Conservation (phyloP, 2,329 filamentous ascomycete genomes). For the Calycina marina region DNA sequence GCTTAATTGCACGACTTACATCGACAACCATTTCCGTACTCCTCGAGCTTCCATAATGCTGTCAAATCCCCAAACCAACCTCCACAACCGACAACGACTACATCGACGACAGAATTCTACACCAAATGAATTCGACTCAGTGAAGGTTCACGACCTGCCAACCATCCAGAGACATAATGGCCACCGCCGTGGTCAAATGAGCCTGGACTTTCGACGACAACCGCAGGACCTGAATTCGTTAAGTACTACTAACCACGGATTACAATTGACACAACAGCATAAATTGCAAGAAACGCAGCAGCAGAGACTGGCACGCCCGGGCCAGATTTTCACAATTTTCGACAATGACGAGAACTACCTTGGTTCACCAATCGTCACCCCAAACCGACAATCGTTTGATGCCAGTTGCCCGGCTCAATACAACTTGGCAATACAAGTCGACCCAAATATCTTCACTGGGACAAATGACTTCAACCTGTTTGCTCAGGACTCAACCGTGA, state of each 20-base stretch:
- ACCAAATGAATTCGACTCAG: slow-evolving; percentile 61
- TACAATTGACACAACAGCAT: slow-evolving; percentile 49
- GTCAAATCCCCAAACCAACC: slow-evolving; percentile 58
- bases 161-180: slow-evolving; percentile 36
- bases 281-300: slow-evolving; percentile 81
- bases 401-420: slow-evolving; percentile 25
- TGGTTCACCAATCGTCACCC: slow-evolving; percentile 40
- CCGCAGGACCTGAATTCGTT: slow-evolving; percentile 23
- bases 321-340: slow-evolving; percentile 27
- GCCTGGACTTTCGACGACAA: slow-evolving; percentile 56
- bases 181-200: slow-evolving; percentile 73
- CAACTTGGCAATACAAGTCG: slow-evolving; percentile 25
- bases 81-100: slow-evolving; percentile 59
- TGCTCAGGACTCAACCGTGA: slow-evolving; percentile 13
- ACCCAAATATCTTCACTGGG: slow-evolving; percentile 21
- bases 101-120: slow-evolving; percentile 85
- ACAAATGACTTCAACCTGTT: slow-evolving; percentile 21
- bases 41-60: slow-evolving; percentile 60
- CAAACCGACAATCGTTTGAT: slow-evolving; percentile 38
- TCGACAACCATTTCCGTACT: slow-evolving; percentile 49
- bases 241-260: slow-evolving; percentile 44
- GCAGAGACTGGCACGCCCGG: slow-evolving; percentile 72
- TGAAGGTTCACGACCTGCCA: slow-evolving; percentile 54
- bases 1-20: slow-evolving; percentile 32
- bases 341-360: slow-evolving; percentile 38